A percentile compares a stretch with the other conserved stretches of the same genome.
phyloP scores from a whole-genome alignment of 1,139 yeast genomes.

The Geotrichum aggregatum region DNA sequence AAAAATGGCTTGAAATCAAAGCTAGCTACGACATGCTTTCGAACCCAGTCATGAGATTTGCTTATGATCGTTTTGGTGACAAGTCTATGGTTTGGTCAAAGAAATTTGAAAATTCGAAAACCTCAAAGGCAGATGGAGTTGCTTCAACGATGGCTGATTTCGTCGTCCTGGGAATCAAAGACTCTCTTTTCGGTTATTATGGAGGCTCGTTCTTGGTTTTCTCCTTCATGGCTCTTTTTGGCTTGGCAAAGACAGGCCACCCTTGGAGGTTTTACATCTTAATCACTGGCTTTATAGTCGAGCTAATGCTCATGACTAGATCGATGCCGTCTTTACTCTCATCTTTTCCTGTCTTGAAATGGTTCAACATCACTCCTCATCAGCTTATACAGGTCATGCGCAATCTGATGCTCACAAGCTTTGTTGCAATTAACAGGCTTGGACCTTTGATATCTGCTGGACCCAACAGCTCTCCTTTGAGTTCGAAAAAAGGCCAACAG shows the following conservation, averaged over 20 bases:
- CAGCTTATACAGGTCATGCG: slow-evolving; percentile 25
- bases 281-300: slow-evolving; percentile 25
- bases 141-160: slow-evolving; percentile 11
- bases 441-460: slow-evolving; percentile 20
- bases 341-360: slow-evolving; percentile 20
- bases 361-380: slow-evolving; percentile 24
- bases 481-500: slow-evolving; percentile 17
- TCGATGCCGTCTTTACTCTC: slow-evolving; percentile 20
- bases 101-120: slow-evolving; percentile 12
- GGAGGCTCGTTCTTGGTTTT: slow-evolving; percentile 25
- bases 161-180: slow-evolving; percentile 24
- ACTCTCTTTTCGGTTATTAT: slow-evolving; percentile 26
- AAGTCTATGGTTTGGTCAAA: slow-evolving; percentile 18
- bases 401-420: slow-evolving; percentile 21
- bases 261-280: slow-evolving; percentile 31
- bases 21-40: slow-evolving; percentile 34
- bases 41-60: slow-evolving; percentile 30
- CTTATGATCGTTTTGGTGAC: slow-evolving; percentile 38
- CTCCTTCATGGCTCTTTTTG: slow-evolving; percentile 26
- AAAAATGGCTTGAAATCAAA: slow-evolving; percentile 30
- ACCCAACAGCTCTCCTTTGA: slow-evolving; percentile 5
- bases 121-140: slow-evolving; percentile 11
- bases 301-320: slow-evolving; percentile 28
- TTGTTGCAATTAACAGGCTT: slow-evolving; percentile 22
- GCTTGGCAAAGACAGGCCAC: slow-evolving; percentile 27